Conservation (phyloP, 139 green algal species). For the Astrephomene gubernaculifera region DNA sequence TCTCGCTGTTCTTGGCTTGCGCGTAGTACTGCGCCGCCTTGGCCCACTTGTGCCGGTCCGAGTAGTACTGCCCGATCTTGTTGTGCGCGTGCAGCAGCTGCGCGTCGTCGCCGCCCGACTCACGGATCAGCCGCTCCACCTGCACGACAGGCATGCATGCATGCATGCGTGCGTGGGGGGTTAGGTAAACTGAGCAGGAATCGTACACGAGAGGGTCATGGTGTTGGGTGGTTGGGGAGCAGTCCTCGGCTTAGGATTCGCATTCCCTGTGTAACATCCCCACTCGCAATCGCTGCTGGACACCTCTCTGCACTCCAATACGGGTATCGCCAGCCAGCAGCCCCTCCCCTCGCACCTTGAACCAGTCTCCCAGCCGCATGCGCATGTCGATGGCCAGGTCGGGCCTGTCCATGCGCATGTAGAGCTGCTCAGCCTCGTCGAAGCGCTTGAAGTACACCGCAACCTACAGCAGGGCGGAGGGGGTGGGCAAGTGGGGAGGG, state of each 20-base stretch:
- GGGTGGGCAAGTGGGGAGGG: no score
- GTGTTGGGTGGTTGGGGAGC: no score
- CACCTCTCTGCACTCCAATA: no score
- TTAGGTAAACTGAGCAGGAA: no score
- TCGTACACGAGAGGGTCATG: no score
- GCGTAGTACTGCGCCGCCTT: constrained; percentile 85
- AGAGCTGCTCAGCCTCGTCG: constrained; percentile 84
- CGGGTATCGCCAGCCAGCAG: no score
- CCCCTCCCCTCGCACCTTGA: constrained; percentile 55
- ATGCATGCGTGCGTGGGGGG: no score
- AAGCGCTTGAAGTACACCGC: constrained; percentile 81
- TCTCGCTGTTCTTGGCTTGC: constrained; percentile 80
- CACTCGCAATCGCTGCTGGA: no score
- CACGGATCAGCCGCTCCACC: constrained; percentile 73
- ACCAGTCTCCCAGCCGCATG: constrained; percentile 84
- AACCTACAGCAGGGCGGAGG: constrained; percentile 48
- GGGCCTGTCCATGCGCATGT: constrained; percentile 77
- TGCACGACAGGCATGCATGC: no score
- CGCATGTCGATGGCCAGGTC: constrained; percentile 86
- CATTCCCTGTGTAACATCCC: no score
- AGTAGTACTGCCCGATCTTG: constrained; percentile 87
- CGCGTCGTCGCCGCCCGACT: constrained; percentile 68
- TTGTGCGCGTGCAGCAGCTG: constrained; percentile 74
- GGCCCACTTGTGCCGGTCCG: constrained; percentile 77
- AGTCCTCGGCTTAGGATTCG: no score